Conservation (phyloP, 2,329 filamentous ascomycete genomes). For the Penicillium sp. region DNA sequence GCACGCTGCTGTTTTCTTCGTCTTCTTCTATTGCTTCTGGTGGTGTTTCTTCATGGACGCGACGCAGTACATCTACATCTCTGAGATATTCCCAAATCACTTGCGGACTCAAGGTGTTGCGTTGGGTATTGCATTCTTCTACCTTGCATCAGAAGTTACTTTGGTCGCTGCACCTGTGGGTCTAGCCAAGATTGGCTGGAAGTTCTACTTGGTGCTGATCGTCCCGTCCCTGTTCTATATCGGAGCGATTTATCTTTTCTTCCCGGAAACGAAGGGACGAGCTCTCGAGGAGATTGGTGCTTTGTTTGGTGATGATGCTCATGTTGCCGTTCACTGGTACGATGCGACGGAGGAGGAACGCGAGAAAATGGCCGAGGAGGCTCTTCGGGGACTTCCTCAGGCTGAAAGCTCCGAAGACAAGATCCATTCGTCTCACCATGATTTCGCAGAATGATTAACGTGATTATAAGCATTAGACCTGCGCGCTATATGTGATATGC, state of each 20-base stretch:
- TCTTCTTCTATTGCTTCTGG: conserved; percentile 43
- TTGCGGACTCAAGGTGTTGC: conserved; percentile 40
- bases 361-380: conserved; percentile 4
- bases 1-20: conserved; percentile 42
- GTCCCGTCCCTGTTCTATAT: conserved; percentile 33
- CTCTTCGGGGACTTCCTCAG: not conserved
- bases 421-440: not conserved
- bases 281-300: conserved; percentile 39
- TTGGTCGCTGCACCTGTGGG: conserved; percentile 36
- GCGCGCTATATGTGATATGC: too few species aligned
- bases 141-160: conserved; percentile 35
- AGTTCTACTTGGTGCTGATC: conserved; percentile 42
- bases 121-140: conserved; percentile 37
- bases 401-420: not conserved
- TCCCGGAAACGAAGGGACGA: conserved; percentile 38
- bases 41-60: conserved; percentile 46
- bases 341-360: conserved; percentile 8
- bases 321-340: conserved; percentile 10
- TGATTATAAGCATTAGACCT: too few species aligned
- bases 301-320: conserved; percentile 33
- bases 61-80: conserved; percentile 44
- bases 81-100: conserved; percentile 45
- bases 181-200: conserved; percentile 35
- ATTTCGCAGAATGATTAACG: not conserved
- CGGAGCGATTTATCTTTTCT: conserved; percentile 35